A percentile compares a stretch with the other conserved stretches of the same genome.
phyloP scores from a whole-genome alignment of 345 rosid genomes.

The Salix dunnii region DNA sequence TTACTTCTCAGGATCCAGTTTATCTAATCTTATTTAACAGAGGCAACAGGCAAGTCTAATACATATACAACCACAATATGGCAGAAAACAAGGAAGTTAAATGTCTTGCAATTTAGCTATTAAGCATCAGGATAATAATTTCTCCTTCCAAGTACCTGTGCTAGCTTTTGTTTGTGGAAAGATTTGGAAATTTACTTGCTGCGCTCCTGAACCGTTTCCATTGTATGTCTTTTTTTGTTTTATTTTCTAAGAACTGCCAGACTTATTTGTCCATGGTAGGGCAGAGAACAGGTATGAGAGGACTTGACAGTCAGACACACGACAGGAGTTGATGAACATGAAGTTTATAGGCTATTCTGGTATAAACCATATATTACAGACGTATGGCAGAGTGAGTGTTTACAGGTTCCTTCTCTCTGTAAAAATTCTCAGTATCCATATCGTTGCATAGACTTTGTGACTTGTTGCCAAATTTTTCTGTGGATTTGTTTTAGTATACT shows the following conservation, averaged over 20 bases:
- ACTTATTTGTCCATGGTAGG: conserved; percentile 42
- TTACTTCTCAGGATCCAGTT: conserved; percentile 61
- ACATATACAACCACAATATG: neutral
- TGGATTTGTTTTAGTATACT: too few species aligned
- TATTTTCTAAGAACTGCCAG: neutral
- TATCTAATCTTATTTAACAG: conserved; percentile 54
- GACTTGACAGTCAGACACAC: neutral
- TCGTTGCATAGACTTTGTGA: too few species aligned
- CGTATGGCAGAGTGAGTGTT: neutral
- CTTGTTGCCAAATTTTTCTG: too few species aligned
- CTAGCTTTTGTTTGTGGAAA: neutral
- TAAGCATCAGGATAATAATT: neutral
- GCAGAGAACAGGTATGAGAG: conserved; percentile 69
- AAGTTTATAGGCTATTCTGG: neutral
- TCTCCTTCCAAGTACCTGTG: neutral
- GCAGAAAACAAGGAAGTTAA: neutral
- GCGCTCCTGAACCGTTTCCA: neutral
- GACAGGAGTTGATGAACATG: neutral
- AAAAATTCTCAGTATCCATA: neutral
- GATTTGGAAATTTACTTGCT: neutral
- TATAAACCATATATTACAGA: neutral
- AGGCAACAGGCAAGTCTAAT: conserved; percentile 44
- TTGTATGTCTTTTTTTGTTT: neutral
- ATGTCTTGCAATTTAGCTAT: neutral
- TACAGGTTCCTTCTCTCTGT: neutral